phyloP scores from a whole-genome alignment of 2,329 filamentous ascomycete genomes.

The Diaporthe eres region DNA sequence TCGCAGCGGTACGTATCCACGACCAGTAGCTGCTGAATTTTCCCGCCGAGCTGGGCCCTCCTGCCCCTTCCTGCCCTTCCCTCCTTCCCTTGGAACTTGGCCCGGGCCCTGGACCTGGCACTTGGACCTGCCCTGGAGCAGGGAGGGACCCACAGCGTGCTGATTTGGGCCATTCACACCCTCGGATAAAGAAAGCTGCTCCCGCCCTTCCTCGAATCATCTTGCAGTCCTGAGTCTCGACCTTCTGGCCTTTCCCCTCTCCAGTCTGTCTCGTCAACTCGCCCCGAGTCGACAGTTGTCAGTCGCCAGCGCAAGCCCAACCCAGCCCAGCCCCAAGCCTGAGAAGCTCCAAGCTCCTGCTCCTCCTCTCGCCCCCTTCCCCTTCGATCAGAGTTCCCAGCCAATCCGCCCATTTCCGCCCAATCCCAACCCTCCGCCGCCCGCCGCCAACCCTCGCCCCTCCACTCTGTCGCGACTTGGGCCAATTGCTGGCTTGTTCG shows the following conservation, averaged over 20 bases:
- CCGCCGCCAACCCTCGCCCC: constrained; percentile 3
- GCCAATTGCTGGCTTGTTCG: constrained; percentile 35
- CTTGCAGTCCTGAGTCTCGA: constrained; percentile 32
- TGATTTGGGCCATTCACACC: constrained; percentile 40
- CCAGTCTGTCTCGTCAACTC: constrained; percentile 16
- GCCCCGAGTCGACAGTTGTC: not conserved
- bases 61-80: constrained; percentile 2
- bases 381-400: not conserved
- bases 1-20: not conserved
- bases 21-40: constrained; percentile 9
- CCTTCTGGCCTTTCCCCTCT: constrained; percentile 21
- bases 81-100: constrained; percentile 11
- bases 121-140: constrained; percentile 22
- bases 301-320: not conserved
- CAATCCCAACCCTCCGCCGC: constrained; percentile 9
- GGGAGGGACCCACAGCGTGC: constrained; percentile 31
- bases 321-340: not conserved
- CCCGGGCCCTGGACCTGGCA: constrained; percentile 12
- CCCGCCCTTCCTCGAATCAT: constrained; percentile 42
- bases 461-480: constrained; percentile 22
- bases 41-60: constrained; percentile 18
- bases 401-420: constrained; percentile 24
- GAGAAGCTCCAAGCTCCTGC: not conserved
- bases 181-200: constrained; percentile 40
- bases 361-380: not conserved